These are phyloP conservation scores for Trametes elegans DNA, from an alignment of 768 basidiomycete species.

Conservation along the genomic window DNA sequence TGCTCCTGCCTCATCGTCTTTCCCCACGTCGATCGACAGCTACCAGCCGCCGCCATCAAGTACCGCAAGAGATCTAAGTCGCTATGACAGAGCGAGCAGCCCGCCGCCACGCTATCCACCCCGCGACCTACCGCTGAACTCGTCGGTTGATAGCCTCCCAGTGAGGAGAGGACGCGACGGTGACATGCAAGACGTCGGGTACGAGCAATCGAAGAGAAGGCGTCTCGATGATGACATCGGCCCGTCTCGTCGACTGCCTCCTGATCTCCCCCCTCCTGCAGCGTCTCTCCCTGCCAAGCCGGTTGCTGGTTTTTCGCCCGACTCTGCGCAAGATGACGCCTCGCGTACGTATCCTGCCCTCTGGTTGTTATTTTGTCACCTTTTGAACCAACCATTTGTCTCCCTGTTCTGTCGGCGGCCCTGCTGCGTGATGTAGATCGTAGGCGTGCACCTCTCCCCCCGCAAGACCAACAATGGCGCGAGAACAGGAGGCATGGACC, in stretches of 20 bases:
- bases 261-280: slow-evolving; percentile 5
- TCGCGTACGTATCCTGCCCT: slow-evolving; percentile 28
- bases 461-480: slow-evolving; percentile 41
- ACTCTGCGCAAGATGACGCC: slow-evolving; percentile 13
- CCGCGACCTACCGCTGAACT: slow-evolving; percentile 11
- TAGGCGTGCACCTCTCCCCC: slow-evolving; percentile 43
- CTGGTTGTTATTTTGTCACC: neutral
- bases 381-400: slow-evolving; percentile 26
- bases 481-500: slow-evolving; percentile 23
- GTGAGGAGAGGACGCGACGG: slow-evolving; percentile 23
- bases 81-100: neutral
- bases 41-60: neutral
- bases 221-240: slow-evolving; percentile 23
- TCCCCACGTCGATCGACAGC: slow-evolving; percentile 15
- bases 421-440: slow-evolving; percentile 32
- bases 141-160: slow-evolving; percentile 7
- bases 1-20: slow-evolving; percentile 17
- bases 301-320: neutral
- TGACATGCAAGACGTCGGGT: slow-evolving; percentile 3
- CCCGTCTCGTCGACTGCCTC: neutral
- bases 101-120: slow-evolving; percentile 1
- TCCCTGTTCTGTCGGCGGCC: slow-evolving; percentile 25
- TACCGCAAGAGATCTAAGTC: slow-evolving; percentile 1
- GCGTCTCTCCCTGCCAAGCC: slow-evolving; percentile 18
- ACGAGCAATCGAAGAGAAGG: slow-evolving; percentile 24